Conservation (phyloP, 225 moss, liverwort and hornwort species). For the Marchantia paleacea region DNA sequence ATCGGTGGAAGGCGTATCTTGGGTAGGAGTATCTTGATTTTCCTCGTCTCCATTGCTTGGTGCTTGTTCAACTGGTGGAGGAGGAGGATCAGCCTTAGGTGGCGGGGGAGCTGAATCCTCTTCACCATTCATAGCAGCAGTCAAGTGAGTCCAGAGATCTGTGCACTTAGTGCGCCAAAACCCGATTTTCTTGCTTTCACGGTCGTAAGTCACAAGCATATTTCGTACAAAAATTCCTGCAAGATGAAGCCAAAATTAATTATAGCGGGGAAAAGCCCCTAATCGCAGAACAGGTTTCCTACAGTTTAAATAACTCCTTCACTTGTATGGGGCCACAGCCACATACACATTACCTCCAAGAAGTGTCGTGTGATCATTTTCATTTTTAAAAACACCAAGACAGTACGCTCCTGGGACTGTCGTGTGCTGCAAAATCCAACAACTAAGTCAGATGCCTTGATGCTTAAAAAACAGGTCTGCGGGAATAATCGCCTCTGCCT, state of each 20-base stretch:
- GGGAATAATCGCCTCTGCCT: background rate
- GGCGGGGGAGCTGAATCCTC: conserved; percentile 22
- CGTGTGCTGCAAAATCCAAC: conserved; percentile 54
- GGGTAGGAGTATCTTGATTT: background rate
- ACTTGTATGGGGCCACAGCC: background rate
- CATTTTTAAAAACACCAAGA: conserved; percentile 83
- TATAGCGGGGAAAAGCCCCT: background rate
- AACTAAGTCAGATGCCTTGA: background rate
- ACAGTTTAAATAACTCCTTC: background rate
- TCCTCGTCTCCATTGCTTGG: conserved; percentile 1
- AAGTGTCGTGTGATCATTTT: conserved; percentile 75
- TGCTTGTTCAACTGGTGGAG: conserved; percentile 19
- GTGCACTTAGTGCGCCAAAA: conserved; percentile 91
- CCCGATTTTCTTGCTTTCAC: conserved; percentile 65
- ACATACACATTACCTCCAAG: conserved; percentile 58
- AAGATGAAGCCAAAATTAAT: conserved; percentile 8
- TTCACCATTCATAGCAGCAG: conserved; percentile 33
- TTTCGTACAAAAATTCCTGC: conserved; percentile 92
- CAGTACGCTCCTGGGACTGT: conserved; percentile 72
- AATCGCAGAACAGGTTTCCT: background rate
- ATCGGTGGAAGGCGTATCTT: background rate
- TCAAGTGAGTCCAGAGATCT: conserved; percentile 65
- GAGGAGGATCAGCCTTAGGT: conserved; percentile 27
- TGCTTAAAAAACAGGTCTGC: background rate
- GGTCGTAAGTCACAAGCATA: conserved; percentile 84